These are phyloP conservation scores for Pyracantha coccinea DNA, from an alignment of 331 rosid species.

Conservation along the genomic window DNA sequence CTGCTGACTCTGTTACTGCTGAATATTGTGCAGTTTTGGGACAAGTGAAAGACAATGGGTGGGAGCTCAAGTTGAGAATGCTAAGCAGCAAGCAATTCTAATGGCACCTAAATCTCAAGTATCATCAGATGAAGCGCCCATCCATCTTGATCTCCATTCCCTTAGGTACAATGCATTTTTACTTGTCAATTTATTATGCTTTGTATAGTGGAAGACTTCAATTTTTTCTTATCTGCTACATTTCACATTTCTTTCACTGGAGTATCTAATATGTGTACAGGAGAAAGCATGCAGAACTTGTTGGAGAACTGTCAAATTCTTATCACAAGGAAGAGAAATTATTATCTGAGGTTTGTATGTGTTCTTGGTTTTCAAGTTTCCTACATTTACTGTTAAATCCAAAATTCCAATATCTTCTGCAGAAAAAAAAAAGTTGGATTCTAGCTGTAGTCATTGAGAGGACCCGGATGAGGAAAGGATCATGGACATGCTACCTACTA, in stretches of 20 bases:
- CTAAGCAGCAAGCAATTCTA: conserved; percentile 88
- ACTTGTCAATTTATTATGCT: conserved; percentile 6
- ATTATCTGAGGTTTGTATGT: conserved; percentile 69
- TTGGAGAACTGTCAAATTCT: conserved; percentile 82
- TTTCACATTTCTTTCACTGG: background rate
- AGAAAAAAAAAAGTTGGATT: background rate
- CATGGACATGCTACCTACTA: background rate
- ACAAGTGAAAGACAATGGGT: conserved; percentile 99
- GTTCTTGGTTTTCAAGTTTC: background rate
- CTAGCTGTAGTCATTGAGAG: background rate
- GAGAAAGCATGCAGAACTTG: conserved; percentile 91
- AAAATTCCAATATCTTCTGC: background rate
- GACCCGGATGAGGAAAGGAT: background rate
- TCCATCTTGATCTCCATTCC: conserved; percentile 94
- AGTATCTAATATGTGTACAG: conserved; percentile 26
- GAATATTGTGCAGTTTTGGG: conserved; percentile 62
- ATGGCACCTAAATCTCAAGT: conserved; percentile 78
- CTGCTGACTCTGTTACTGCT: background rate
- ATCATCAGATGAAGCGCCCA: conserved; percentile 88
- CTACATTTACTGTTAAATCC: background rate
- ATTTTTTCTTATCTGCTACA: background rate
- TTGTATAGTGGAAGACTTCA: background rate
- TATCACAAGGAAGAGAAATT: conserved; percentile 76
- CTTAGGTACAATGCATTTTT: conserved; percentile 44
- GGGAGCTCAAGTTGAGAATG: conserved; percentile 96